These are phyloP conservation scores for Schoenoplectus triqueter DNA, from an alignment of 202 grass and related monocot species.

Conservation along the genomic window DNA sequence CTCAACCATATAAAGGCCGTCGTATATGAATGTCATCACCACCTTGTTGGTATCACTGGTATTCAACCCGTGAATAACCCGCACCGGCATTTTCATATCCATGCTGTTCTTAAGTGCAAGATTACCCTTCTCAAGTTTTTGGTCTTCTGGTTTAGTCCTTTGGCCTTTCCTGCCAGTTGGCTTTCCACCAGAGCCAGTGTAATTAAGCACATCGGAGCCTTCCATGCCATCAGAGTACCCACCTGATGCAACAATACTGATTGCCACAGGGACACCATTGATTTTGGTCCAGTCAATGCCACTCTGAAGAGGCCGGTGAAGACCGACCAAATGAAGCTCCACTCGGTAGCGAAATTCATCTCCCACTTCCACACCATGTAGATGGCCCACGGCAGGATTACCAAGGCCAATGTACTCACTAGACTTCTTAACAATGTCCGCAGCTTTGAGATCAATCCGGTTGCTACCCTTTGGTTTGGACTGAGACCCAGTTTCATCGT, in stretches of 20 bases:
- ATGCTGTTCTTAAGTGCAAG: constrained; percentile 92
- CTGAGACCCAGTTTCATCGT: constrained; percentile 14
- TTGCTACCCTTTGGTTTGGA: constrained; percentile 9
- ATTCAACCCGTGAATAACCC: constrained; percentile 85
- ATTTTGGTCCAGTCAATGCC: constrained; percentile 65
- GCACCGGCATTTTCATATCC: constrained; percentile 56
- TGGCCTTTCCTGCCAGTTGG: constrained; percentile 49
- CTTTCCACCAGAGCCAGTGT: constrained; percentile 82
- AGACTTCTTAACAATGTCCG: constrained; percentile 46
- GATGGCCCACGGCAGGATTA: constrained; percentile 52
- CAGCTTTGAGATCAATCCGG: constrained; percentile 58
- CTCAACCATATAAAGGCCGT: constrained; percentile 76
- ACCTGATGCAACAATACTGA: constrained; percentile 82
- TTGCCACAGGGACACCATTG: constrained; percentile 52
- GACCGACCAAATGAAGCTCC: constrained; percentile 71
- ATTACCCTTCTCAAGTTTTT: constrained; percentile 84
- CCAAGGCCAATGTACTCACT: constrained; percentile 46
- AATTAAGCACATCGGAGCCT: constrained; percentile 75
- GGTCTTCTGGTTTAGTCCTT: constrained; percentile 49
- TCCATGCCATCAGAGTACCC: constrained; percentile 79
- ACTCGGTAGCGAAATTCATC: constrained; percentile 87
- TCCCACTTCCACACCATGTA: constrained; percentile 79
- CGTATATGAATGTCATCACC: constrained; percentile 69
- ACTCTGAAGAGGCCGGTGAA: constrained; percentile 64
- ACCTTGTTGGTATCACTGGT: constrained; percentile 42